Conservation (phyloP, 2,329 filamentous ascomycete genomes). For the Septoria linicola region DNA sequence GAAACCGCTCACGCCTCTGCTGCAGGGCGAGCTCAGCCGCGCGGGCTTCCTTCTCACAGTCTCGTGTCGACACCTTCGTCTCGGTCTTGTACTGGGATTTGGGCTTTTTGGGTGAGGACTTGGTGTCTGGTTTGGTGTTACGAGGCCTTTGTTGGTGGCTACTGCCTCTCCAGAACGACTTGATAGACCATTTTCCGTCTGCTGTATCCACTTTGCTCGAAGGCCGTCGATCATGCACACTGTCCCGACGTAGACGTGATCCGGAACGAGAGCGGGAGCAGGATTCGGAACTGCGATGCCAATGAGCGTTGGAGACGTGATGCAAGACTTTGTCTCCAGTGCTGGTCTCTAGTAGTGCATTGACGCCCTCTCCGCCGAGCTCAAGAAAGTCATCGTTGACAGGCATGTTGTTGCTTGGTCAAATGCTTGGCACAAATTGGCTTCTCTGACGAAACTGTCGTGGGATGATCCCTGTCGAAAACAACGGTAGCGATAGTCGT, state of each 20-base stretch:
- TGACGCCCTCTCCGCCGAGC: constrained; percentile 6
- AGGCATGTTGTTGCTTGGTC: constrained; percentile 2
- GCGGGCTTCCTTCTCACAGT: neutral
- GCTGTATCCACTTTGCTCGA: neutral
- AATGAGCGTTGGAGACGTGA: neutral
- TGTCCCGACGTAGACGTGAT: neutral
- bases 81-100: neutral
- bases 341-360: constrained; percentile 1
- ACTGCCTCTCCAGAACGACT: constrained; percentile 5
- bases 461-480: too few species aligned
- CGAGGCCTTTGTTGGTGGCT: constrained; percentile 2
- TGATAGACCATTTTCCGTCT: constrained; percentile 3
- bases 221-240: neutral
- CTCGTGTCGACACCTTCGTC: neutral
- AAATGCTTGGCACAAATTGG: constrained; percentile 1
- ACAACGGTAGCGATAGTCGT: too few species aligned
- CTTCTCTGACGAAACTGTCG: too few species aligned
- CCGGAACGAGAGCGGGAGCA: neutral
- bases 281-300: neutral
- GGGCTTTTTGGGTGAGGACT: neutral
- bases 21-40: neutral
- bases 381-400: constrained; percentile 4
- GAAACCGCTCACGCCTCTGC: constrained; percentile 6
- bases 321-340: constrained; percentile 1
- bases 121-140: neutral